A percentile compares a stretch with the other conserved stretches of the same genome.
Evolutionary conservation across 2,329 filamentous ascomycete genomes (phyloP).

Genomic region (Calonectria fujianensis): DNA sequence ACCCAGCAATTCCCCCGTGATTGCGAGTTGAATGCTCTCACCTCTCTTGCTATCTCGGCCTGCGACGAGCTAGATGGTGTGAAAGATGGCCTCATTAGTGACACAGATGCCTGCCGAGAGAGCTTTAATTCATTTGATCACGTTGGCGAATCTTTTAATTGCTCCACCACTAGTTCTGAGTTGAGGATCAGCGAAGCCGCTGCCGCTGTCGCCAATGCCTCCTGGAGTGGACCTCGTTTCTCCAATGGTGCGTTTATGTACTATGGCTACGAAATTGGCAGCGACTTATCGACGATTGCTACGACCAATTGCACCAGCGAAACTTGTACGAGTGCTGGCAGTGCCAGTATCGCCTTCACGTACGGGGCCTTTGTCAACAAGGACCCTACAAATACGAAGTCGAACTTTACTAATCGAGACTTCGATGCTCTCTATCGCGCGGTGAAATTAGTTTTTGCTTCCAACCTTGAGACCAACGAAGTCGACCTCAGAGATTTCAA

Average conservation of each 20-base stretch:
- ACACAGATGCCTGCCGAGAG: conserved; percentile 42
- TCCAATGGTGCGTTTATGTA: conserved; percentile 11
- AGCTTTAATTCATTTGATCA: conserved; percentile 40
- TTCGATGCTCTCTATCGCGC: conserved; percentile 25
- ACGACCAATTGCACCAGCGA: conserved; percentile 16
- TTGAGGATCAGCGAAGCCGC: conserved; percentile 11
- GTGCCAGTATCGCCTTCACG: background rate
- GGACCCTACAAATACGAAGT: background rate
- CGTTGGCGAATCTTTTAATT: conserved; percentile 37
- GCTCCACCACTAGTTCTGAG: background rate
- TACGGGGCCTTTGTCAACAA: conserved; percentile 19
- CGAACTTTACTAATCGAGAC: conserved; percentile 8
- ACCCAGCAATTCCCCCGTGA: conserved; percentile 20
- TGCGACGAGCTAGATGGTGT: conserved; percentile 53
- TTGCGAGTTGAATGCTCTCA: conserved; percentile 37
- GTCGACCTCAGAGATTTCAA: background rate
- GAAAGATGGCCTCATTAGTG: conserved; percentile 48
- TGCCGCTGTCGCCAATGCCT: conserved; percentile 29
- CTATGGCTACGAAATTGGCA: conserved; percentile 21
- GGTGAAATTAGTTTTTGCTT: conserved; percentile 27
- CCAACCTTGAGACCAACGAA: conserved; percentile 14
- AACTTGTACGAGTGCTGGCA: background rate
- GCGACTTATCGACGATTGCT: conserved; percentile 4
- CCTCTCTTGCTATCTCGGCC: conserved; percentile 10
- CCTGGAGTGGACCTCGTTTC: conserved; percentile 17